Evolutionary conservation across 257 asterid genomes (phyloP), one percentile per base, ranked within the genome.

Genomic region (Solanum tarijense): DNA sequence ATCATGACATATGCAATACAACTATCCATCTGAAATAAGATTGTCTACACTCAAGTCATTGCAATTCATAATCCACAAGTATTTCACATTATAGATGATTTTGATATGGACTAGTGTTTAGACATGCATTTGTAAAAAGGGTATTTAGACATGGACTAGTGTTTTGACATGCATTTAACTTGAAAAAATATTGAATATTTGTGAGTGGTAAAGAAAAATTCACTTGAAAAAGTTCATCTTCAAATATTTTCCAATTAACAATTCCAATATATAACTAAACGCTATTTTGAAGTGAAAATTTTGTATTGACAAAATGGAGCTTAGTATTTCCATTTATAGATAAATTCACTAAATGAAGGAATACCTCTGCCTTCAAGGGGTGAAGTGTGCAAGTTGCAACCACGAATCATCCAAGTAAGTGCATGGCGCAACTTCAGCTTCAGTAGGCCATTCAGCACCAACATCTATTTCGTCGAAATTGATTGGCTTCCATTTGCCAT

Each of bases 381-480:
- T 62, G 87, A 66, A 88, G 66, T 87, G 20, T 87, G 90, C 90
- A 16, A 52, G 23, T 52, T 52, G 62, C 62, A 89, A 86, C 87
- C 87, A 84, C 6, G 87, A 68, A 38, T 41, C 84, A 78, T 90
- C 92, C 71, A 87, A 13, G 82, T 89, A 87, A 69, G 89, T 90
- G 58, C 89, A 71, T 29, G 75, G 11, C 23, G 86, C 87, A 88
- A 69, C 62, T 62, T 87, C 94, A 86, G 86, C 88, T 86, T 90
- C 93, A 68, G 89, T 87, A 35, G 90, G 94, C 92, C 93, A 92
- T 78, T 90, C 90, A 41, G 87, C 55, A 38, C 48, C 60, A 52
- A 90, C 89, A 75, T 92, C 91, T 35, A 89, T 71, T 87, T 89
- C 91, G 55, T 92, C 91, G 65, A 89, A 89, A 75, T 88, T 84